These are phyloP conservation scores for Xerocomus spinulosus DNA, from an alignment of 768 basidiomycete genomes.

Conservation along the genomic window DNA sequence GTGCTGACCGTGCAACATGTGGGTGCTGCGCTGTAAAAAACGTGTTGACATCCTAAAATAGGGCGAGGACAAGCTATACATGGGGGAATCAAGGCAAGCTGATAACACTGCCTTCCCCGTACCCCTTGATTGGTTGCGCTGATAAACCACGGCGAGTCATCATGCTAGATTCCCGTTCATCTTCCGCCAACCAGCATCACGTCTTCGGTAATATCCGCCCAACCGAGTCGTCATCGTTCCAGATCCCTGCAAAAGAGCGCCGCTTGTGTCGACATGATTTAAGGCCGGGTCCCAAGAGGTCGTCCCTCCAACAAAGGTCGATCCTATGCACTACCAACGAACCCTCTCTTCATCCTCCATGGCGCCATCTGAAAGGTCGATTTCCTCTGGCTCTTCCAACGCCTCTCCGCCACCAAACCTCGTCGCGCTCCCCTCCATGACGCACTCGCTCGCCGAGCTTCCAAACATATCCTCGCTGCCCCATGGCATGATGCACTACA, in stretches of 20 bases:
- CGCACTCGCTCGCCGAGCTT: conserved; percentile 29
- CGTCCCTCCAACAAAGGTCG: conserved; percentile 12
- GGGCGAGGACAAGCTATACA: conserved; percentile 12
- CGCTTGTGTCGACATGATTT: conserved; percentile 26
- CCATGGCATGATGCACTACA: conserved; percentile 30
- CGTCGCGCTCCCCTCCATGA: conserved; percentile 30
- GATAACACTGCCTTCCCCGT: conserved; percentile 28
- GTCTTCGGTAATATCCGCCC: conserved; percentile 34
- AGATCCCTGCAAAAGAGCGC: conserved; percentile 19
- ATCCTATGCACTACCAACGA: conserved; percentile 31
- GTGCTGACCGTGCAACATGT: conserved; percentile 23
- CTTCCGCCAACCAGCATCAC: conserved; percentile 26
- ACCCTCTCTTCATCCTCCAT: conserved; percentile 30
- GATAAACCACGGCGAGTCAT: conserved; percentile 31
- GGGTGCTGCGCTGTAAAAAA: conserved; percentile 32
- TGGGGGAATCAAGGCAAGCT: conserved; percentile 18
- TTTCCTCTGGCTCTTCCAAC: conserved; percentile 30
- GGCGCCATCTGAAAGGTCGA: conserved; percentile 31
- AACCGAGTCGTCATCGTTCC: conserved; percentile 19
- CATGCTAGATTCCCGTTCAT: conserved; percentile 34
- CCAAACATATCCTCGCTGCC: conserved; percentile 31
- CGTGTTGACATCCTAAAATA: conserved; percentile 31
- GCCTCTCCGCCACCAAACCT: conserved; percentile 29
- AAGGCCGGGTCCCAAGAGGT: conserved; percentile 11
- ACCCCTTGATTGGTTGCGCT: conserved; percentile 31